Evolutionary conservation across 2,329 filamentous ascomycete species (phyloP), one percentile per base, ranked within the genome.

Genomic region (Diaporthe capsici): DNA sequence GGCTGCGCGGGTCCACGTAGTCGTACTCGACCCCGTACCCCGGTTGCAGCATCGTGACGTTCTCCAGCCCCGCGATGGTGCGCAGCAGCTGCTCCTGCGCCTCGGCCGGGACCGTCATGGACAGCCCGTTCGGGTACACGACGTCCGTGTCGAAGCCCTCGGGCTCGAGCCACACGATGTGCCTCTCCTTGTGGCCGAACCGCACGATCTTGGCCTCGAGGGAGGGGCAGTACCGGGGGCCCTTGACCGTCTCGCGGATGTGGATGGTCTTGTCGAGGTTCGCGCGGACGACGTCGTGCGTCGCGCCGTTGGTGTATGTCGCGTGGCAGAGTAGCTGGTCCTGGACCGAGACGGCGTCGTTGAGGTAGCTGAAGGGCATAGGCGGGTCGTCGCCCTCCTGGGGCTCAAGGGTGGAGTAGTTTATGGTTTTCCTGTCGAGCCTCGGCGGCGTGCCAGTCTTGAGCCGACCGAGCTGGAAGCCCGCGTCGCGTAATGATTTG

Each of bases 21-120:
- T 98, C 97, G 84, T 99, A 99, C 83, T 99, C 97, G 2, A 99
- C 97, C 10, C 97, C 97, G 81, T 99, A 99, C 12, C 96, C 97
- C 1, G 96, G 94, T 81, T 98, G 96, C 9, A 98, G 90, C 96
- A 99, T 98, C 37, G 88, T 92, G 6, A 95, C 95, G 76, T 96
- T 92, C 81, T 98, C 96, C 1, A 99, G 89, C 0, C 97, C 97
- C n/a, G 86, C 89, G 72, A 99, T 94, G 0, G 95, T 98, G 74
- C 92, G 93, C n/a, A 99, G 88, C 82, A 97, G 92, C 71, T 93
- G 90, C 80, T 94, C 93, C 83, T 99, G 97, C 0, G 94, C 95
- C 74, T 96, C 95, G 0, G 92, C 93, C 0, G 97, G 97, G 3
- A 99, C 92, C 0, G 97, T 99, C 95, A 98, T 98, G 39, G 95